Evolutionary conservation across 208 protist genomes (phyloP), one percentile per base, ranked within the genome.

Genomic region (Spironucleus salmonicida): DNA sequence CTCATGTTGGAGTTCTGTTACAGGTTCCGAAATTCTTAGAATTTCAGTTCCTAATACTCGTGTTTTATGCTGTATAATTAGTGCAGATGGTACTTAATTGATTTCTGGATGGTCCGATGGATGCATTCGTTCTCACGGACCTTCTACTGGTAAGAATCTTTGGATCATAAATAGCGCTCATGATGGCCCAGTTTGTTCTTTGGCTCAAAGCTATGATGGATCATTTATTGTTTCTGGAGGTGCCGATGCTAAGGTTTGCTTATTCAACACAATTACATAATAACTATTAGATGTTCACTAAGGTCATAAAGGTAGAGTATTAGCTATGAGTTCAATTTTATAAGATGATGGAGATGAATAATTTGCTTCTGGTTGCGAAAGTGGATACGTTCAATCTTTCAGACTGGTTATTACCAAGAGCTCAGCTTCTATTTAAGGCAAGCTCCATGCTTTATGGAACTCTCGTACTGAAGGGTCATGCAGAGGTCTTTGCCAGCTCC

Each of bases 101-200:
- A 45, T 80, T 34, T 62, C 38, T 79, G 57, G 66, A 34, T 88
- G 83, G 83, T 74, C 58, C 26, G 85, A 88, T 59, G 85, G 85
- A 23, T 9, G 19, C 1, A 69, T 88, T 27, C 76, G 84, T 27
- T 74, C 74, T 0, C 64, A 80, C 29, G 85, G 85, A 35, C 67
- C 78, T 30, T 29, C 64, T 26, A 76, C 66, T 32, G 85, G 81
- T 29, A 82, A 87, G 40, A 26, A 71, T 1, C 30, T 88, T 23
- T 88, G 79, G 76, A 30, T 7, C 4, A 45, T 82, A 0, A 13
- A 32, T 1, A 41, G 81, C 53, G 84, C 82, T 23, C 85, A 88
- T 64, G 58, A 75, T 13, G 49, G 23, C 7, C 74, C 41, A 15
- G 76, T 87, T 7, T 87, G 81, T 35, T 58, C 66, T 19, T 58